Base-by-base conservation (phyloP, 148 eudicot genomes). In the Spergularia bocconei region DNA sequence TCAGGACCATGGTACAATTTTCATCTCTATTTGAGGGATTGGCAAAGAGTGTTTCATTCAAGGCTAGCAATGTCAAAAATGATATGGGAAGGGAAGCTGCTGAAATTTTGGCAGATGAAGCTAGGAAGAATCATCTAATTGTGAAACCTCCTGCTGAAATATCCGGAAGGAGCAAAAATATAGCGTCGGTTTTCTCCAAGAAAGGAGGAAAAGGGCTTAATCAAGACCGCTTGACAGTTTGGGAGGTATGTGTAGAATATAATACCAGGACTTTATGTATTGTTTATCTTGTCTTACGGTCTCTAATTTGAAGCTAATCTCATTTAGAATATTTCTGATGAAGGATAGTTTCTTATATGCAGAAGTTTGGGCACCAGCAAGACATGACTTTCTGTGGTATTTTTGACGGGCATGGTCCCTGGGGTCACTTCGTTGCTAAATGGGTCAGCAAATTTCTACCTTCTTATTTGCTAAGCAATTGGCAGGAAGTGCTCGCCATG, bases 321-420 rank as follows among this genome's bases (percentile, higher is more conserved):
- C n/a, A n/a, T 48, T 72, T 33, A 66, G 50, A 16, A 15, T 11
- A 38, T 9, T 53, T 61, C 76, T 50, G 25, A 68, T 25, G 20
- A 39, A 68, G 64, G 5, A 23, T 36, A 36, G 20, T 63, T 6
- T 48, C 6, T 14, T n/a, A 23, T 36, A n/a, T 67, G 77, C 70
- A 94, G 98, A 92, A 83, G 58, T 93, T 90, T 81, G 97, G 98
- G 73, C 80, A 85, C 74, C 88, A 93, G 81, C 78, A 86, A 72
- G 97, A 90, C 82, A 86, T 88, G 88, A 86, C 82, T 17, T 88
- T 93, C 71, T 91, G 95, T 82, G 98, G 98, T 56, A 84, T 93
- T 44, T 93, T 90, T 81, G 98, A 93, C 65, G 98, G 98, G 74
- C 98, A 93, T 56, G 98, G 98, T 36, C 91, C 97, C 16, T 85